These are phyloP conservation scores for Tricholoma furcatifolium DNA, from an alignment of 768 basidiomycete species.

Conservation along the genomic window DNA sequence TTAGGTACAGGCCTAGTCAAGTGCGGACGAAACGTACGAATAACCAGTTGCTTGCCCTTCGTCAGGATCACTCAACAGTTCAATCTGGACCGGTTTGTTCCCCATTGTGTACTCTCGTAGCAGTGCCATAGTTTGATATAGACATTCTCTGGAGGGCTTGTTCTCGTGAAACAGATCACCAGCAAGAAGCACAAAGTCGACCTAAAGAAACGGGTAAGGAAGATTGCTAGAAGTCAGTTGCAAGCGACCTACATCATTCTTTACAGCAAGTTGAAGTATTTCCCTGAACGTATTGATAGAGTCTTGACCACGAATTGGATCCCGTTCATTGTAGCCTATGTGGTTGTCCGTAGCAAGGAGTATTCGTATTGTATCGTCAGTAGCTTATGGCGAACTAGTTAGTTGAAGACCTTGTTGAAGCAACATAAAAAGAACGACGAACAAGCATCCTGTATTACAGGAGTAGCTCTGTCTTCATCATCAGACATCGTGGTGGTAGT, in stretches of 20 bases:
- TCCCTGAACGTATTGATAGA: slow-evolving; percentile 95
- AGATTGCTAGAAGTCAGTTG: slow-evolving; percentile 5
- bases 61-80: slow-evolving; percentile 88
- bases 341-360: slow-evolving; percentile 95
- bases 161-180: slow-evolving; percentile 99
- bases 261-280: slow-evolving; percentile 87
- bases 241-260: slow-evolving; percentile 64
- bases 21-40: slow-evolving; percentile 51
- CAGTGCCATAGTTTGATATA: slow-evolving; percentile 87
- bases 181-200: slow-evolving; percentile 92
- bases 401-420: slow-evolving; percentile 6
- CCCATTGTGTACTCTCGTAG: slow-evolving; percentile 89
- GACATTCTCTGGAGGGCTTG: slow-evolving; percentile 84
- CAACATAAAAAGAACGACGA: slow-evolving; percentile 27
- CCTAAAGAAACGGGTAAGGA: slow-evolving; percentile 42
- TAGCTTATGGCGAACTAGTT: slow-evolving; percentile 32
- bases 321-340: slow-evolving; percentile 92
- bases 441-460: slow-evolving; percentile 39
- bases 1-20: not conserved
- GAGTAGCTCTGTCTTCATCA: slow-evolving; percentile 22
- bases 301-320: slow-evolving; percentile 92
- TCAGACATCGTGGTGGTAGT: slow-evolving; percentile 23
- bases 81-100: slow-evolving; percentile 85
- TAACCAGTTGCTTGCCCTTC: slow-evolving; percentile 86
- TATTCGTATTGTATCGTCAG: slow-evolving; percentile 74